Percentiles rank a stretch among this genome's conserved stretches.
These are phyloP conservation scores for Musa schizocarpa DNA, from an alignment of 176 grass and related monocot species.

Conservation along the genomic window DNA sequence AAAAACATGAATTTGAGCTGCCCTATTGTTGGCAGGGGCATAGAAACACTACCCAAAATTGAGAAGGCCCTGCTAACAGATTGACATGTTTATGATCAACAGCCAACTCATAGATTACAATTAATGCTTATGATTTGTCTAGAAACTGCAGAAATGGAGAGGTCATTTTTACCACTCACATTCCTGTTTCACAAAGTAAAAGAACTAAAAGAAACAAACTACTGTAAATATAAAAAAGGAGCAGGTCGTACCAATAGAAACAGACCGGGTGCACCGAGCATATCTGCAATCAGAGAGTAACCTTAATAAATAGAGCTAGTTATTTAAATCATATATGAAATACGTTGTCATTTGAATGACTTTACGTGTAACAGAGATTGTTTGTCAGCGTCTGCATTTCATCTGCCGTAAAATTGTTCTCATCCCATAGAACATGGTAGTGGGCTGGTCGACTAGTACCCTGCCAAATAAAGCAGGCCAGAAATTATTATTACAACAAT, in stretches of 20 bases:
- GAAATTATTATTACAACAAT: constrained; percentile 10
- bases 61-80: no score
- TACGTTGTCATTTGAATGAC: background rate
- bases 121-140: no score
- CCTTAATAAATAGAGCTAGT: background rate
- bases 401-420: constrained; percentile 59
- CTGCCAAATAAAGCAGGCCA: constrained; percentile 18
- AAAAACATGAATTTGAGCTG: no score
- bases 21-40: no score
- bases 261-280: constrained; percentile 87
- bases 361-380: constrained; percentile 99
- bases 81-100: no score
- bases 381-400: constrained; percentile 99
- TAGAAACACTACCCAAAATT: no score
- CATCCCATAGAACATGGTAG: constrained; percentile 66
- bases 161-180: no score
- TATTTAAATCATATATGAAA: background rate
- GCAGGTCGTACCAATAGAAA: constrained; percentile 74
- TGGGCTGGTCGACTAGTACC: constrained; percentile 57
- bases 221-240: no score
- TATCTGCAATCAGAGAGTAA: constrained; percentile 49
- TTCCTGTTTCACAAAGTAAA: no score
- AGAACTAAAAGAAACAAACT: background rate
- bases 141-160: no score
- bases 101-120: no score